phyloP scores from a whole-genome alignment of 1,139 yeast genomes.

The Citeromyces hawaiiensis region DNA sequence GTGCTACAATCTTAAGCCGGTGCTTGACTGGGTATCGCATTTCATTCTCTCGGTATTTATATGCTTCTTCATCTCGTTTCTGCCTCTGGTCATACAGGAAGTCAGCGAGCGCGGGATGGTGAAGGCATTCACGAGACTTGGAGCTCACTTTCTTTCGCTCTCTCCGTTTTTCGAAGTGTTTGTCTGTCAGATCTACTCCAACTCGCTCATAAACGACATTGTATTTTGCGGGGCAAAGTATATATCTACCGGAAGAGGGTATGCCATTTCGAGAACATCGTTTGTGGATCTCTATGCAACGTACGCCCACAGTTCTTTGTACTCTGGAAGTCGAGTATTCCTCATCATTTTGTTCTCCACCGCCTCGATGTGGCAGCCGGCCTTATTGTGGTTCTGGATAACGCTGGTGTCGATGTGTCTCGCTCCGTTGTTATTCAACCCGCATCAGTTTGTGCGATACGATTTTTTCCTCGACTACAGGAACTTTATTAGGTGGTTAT shows the following conservation, averaged over 20 bases:
- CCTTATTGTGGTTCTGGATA: constrained; percentile 76
- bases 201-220: constrained; percentile 52
- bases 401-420: constrained; percentile 59
- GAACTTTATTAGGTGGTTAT: constrained; percentile 53
- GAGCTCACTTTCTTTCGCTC: constrained; percentile 53
- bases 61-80: constrained; percentile 72
- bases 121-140: constrained; percentile 45
- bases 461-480: constrained; percentile 69
- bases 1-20: constrained; percentile 64
- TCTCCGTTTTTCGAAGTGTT: constrained; percentile 84
- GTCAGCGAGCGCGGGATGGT: constrained; percentile 62
- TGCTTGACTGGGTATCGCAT: constrained; percentile 66
- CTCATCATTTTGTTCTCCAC: constrained; percentile 51
- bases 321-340: constrained; percentile 48
- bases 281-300: constrained; percentile 49
- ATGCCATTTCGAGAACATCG: constrained; percentile 58
- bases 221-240: constrained; percentile 77
- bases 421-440: constrained; percentile 76
- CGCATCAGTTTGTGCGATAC: constrained; percentile 64
- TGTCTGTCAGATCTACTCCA: constrained; percentile 74
- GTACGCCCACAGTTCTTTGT: constrained; percentile 52
- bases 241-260: constrained; percentile 77
- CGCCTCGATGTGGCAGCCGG: constrained; percentile 60
- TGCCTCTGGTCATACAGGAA: constrained; percentile 73
- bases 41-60: constrained; percentile 74